Conservation (phyloP, 495 filamentous ascomycete genomes). For the Achaetomiella virescens region DNA sequence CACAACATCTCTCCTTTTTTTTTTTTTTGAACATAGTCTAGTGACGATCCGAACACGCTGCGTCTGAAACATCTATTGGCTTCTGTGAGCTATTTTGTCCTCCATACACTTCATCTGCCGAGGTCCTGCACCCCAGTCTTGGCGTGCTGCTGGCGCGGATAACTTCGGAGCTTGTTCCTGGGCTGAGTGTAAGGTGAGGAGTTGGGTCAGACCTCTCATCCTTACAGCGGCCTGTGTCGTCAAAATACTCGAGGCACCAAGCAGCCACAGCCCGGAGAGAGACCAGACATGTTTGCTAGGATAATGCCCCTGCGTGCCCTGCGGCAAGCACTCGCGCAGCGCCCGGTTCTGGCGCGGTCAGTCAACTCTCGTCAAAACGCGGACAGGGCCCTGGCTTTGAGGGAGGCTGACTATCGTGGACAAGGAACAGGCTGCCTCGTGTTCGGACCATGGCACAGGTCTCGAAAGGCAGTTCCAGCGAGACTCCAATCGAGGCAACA, state of each 20-base stretch:
- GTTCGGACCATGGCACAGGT: too few relatives aligned
- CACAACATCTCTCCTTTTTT: too few relatives aligned
- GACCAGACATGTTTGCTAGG: not conserved
- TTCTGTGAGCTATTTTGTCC: not conserved
- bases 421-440: too few relatives aligned
- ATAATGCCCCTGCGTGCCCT: not conserved
- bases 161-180: not conserved
- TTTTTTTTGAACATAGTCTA: too few relatives aligned
- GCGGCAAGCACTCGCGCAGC: not conserved
- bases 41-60: too few relatives aligned
- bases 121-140: slow-evolving; percentile 7
- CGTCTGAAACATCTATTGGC: not conserved
- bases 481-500: too few relatives aligned
- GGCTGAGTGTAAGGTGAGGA: not conserved
- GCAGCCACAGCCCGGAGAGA: too few relatives aligned
- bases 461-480: too few relatives aligned
- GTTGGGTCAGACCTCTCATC: too few relatives aligned
- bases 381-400: not conserved
- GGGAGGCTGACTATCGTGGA: too few relatives aligned
- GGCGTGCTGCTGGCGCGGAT: slow-evolving; percentile 1
- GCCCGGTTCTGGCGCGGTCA: not conserved
- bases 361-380: not conserved
- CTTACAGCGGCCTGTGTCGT: too few relatives aligned
- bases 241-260: not conserved
- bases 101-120: not conserved